A percentile compares a stretch with the other conserved stretches of the same genome.
phyloP scores from a whole-genome alignment of 768 basidiomycete genomes.

The Termitomyces sp. region DNA sequence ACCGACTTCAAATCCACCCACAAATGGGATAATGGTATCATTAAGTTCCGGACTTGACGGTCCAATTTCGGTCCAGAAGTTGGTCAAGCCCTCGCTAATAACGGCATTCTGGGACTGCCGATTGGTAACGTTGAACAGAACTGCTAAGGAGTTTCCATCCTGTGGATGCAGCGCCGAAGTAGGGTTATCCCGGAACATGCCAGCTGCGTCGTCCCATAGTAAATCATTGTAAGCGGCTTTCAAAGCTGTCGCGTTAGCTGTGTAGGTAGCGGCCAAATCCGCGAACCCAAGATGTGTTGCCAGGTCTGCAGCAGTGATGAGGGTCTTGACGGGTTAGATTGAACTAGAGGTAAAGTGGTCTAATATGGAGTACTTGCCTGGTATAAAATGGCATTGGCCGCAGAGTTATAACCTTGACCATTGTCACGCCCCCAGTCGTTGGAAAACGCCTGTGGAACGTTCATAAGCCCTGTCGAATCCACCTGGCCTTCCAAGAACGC shows the following conservation, averaged over 20 bases:
- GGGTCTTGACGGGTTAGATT: constrained; percentile 17
- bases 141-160: constrained; percentile 44
- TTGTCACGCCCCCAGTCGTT: constrained; percentile 46
- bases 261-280: constrained; percentile 19
- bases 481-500: constrained; percentile 36
- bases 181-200: constrained; percentile 44
- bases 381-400: constrained; percentile 41
- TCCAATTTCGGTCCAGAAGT: constrained; percentile 44
- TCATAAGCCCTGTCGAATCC: constrained; percentile 31
- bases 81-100: constrained; percentile 36
- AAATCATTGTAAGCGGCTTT: constrained; percentile 35
- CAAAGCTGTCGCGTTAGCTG: constrained; percentile 28
- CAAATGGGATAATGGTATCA: constrained; percentile 46
- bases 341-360: neutral
- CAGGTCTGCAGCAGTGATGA: constrained; percentile 29
- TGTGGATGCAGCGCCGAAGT: constrained; percentile 36
- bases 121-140: constrained; percentile 40
- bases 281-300: constrained; percentile 22
- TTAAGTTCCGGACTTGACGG: constrained; percentile 43
- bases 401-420: constrained; percentile 41
- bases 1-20: constrained; percentile 43
- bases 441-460: constrained; percentile 32
- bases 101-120: constrained; percentile 30
- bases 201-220: constrained; percentile 36
- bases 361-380: constrained; percentile 18